Conservation (phyloP, 2,329 filamentous ascomycete genomes). For the Microdochium paspali region DNA sequence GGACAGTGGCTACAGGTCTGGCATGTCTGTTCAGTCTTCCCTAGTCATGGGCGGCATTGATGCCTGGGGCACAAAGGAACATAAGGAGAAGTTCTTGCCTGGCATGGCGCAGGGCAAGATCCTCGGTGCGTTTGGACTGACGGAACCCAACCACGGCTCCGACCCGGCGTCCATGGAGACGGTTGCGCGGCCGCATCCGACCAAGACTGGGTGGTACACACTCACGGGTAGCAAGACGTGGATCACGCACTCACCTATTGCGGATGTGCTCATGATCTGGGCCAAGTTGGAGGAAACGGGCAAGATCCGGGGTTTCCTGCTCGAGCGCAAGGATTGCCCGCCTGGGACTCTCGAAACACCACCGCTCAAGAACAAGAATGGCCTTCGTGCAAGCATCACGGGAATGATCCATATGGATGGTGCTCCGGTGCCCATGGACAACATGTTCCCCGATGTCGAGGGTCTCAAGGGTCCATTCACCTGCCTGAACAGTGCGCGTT, state of each 20-base stretch:
- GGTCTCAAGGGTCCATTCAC: slow-evolving; percentile 84
- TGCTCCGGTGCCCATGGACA: slow-evolving; percentile 77
- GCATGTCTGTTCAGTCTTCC: slow-evolving; percentile 88
- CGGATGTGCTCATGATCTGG: slow-evolving; percentile 81
- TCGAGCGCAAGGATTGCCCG: slow-evolving; percentile 79
- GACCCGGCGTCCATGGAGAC: slow-evolving; percentile 91
- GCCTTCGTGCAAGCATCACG: slow-evolving; percentile 83
- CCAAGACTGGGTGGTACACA: slow-evolving; percentile 71
- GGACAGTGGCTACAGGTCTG: slow-evolving; percentile 84
- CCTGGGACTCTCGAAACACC: slow-evolving; percentile 87
- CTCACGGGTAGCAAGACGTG: slow-evolving; percentile 83
- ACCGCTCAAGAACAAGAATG: slow-evolving; percentile 89
- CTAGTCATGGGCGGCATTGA: slow-evolving; percentile 90
- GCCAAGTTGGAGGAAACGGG: slow-evolving; percentile 85
- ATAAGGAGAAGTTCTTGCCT: slow-evolving; percentile 77
- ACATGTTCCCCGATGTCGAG: slow-evolving; percentile 90
- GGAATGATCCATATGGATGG: slow-evolving; percentile 96
- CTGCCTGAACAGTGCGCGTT: slow-evolving; percentile 87
- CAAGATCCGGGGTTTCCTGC: slow-evolving; percentile 87
- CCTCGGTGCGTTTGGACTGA: slow-evolving; percentile 79
- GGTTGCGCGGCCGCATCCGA: slow-evolving; percentile 72
- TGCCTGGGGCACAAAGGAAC: slow-evolving; percentile 77
- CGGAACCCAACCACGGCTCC: slow-evolving; percentile 87
- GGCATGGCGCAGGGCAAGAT: slow-evolving; percentile 74
- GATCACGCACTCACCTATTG: slow-evolving; percentile 91